Evolutionary conservation across 2,329 filamentous ascomycete species (phyloP), one percentile per base, ranked within the genome.

Genomic region (Thyridium curvatum): DNA sequence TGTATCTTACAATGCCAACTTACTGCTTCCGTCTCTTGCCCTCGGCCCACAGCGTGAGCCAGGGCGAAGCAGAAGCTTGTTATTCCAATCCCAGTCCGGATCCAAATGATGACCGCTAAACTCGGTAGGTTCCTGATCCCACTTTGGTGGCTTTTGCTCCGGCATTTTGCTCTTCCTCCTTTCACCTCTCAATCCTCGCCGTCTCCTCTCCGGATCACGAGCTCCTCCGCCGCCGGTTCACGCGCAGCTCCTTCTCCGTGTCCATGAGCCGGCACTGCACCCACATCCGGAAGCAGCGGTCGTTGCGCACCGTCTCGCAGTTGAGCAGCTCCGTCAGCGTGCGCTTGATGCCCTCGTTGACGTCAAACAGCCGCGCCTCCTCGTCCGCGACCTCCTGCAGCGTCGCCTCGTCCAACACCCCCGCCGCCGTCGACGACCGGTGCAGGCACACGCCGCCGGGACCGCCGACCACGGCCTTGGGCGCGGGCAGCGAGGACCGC

Each of bases 281-380:
- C 70, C 73, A 79, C 43, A 67, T 74, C 35, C 76, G 72, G 52
- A 76, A 71, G 2, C 64, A 60, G 18, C 60, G 57, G 43, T 78
- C 71, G 34, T 54, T 58, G 32, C 74, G 71, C 13, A 77, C 72
- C 30, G 67, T 60, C 17, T 74, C 69, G 56, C 73, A 79, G 58
- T 79, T 81, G 49, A 81, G 68, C 12, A 81, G 66, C 54, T 79
- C 75, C 6, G 75, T 81, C 48, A 81, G 53, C 3, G 74, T 71
- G 26, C 74, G 68, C 61, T 81, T 81, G 61, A 80, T 75, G 48
- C 71, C 68, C 56, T 79, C 74, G 56, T 77, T 77, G 56, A 79
- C 69, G 44, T 71, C 65, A 37, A 64, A 74, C 10, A 79, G 64
- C 43, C 67, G 71, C 46, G 70, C 66, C 52, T 77, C 72, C 51